phyloP scores from a whole-genome alignment of 352 stramenopile genomes.

The Blastocystis sp. region DNA sequence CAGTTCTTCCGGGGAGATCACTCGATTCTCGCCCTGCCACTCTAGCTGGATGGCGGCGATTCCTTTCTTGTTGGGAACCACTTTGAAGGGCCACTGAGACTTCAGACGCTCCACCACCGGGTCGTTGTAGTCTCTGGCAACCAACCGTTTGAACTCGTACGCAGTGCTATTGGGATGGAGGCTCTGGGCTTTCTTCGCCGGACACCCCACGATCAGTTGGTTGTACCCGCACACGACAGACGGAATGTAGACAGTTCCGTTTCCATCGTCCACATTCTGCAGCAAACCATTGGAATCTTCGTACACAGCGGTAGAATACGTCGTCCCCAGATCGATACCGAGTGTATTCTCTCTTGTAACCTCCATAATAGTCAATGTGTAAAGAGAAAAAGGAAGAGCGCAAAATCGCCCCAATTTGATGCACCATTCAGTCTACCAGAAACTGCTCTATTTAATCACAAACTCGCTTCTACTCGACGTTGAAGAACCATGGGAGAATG shows the following conservation, averaged over 20 bases:
- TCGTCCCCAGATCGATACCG: constrained; percentile 16
- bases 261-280: neutral
- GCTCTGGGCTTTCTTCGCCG: neutral
- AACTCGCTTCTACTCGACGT: too few relatives aligned
- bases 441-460: too few relatives aligned
- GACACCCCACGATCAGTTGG: neutral
- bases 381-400: neutral
- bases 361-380: neutral
- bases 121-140: constrained; percentile 37
- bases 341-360: neutral
- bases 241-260: constrained; percentile 16
- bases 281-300: neutral
- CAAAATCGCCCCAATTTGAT: neutral
- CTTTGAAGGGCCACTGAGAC: constrained; percentile 48
- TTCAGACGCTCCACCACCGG: neutral
- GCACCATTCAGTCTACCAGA: neutral
- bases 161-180: neutral
- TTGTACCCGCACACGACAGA: constrained; percentile 1
- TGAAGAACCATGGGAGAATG: too few relatives aligned
- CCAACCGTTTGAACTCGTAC: constrained; percentile 20
- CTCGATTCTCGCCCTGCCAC: neutral
- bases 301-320: constrained; percentile 15
- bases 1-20: constrained; percentile 29
- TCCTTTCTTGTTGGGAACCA: constrained; percentile 4
- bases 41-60: neutral